Evolutionary conservation across 106 monocot genomes (phyloP), one percentile per base, ranked within the genome.

Genomic region (Apostasia ramifera): DNA sequence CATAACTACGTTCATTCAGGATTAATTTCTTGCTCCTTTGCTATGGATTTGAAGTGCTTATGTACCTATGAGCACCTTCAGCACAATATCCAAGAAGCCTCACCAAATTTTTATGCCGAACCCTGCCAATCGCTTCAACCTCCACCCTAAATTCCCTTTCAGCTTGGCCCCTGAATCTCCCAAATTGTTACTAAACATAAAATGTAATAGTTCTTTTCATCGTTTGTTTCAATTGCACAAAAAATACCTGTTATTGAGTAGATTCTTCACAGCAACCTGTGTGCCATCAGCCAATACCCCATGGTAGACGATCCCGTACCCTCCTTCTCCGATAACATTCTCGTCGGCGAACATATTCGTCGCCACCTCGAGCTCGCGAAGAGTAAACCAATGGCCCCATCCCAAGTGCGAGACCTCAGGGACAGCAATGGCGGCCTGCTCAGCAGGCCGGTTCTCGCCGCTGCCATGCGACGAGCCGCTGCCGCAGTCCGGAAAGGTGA

Each of bases 371-470:
- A 95, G 88, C 82, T 95, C 91, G 57, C 88, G 78, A 57, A 95
- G 76, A 5, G 86, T 91, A 79, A 84, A 95, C 95, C 95, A 95
- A 58, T 86, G 86, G 2, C 95, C 95, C 95, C 95, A 95, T 0
- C 95, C 95, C 60, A 91, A 75, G 63, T 95, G 91, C 1, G 95
- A 91, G 2, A 95, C 86, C 59, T 91, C 88, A 0, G 95, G 86
- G 14, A 77, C 78, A 6, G 54, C 75, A 4, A 64, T 58, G 9
- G 63, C 26, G 1, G 40, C 74, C 57, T 59, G 71, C 1, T 65
- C 65, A 3, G 12, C 47, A 48, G 65, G 48, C 40, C 80, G 50
- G 60, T 68, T 52, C 68, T 69, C 75, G 4, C 65, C 66, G 41
- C 48, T 52, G 2, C 77, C 75, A 6, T 64, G 68, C 2, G 74